Conservation (phyloP, 495 filamentous ascomycete genomes). For the Neurospora hispaniola region DNA sequence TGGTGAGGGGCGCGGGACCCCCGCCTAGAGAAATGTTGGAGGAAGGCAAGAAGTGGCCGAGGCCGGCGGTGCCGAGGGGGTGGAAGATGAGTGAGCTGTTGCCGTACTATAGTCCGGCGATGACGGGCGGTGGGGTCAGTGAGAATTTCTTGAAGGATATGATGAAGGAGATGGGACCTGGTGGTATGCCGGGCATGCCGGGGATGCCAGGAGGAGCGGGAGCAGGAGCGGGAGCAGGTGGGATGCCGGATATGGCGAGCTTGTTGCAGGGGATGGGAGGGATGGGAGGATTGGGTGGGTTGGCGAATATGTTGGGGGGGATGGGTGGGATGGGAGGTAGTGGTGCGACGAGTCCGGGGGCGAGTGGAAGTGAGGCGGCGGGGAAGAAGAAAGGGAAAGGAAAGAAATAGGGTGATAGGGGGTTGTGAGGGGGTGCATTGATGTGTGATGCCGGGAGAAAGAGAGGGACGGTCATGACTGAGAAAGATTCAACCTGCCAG, state of each 20-base stretch:
- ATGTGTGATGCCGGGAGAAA: too few species aligned
- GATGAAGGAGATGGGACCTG: slow-evolving; percentile 79
- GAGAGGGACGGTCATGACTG: neutral
- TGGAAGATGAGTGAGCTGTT: slow-evolving; percentile 84
- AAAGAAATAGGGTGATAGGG: slow-evolving; percentile 20
- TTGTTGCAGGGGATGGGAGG: slow-evolving; percentile 29
- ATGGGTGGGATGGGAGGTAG: slow-evolving; percentile 12
- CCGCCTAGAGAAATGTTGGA: slow-evolving; percentile 28
- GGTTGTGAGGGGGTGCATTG: neutral
- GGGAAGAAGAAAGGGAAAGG: slow-evolving; percentile 43
- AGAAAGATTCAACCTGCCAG: neutral
- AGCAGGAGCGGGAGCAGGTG: neutral
- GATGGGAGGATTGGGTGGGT: slow-evolving; percentile 6
- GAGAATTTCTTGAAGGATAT: slow-evolving; percentile 97
- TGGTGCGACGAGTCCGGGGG: slow-evolving; percentile 13
- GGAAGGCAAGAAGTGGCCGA: slow-evolving; percentile 51
- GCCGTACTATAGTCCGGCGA: slow-evolving; percentile 75
- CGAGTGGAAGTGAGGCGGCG: slow-evolving; percentile 16
- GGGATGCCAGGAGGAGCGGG: neutral
- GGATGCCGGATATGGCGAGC: slow-evolving; percentile 31
- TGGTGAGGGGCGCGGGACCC: slow-evolving; percentile 47
- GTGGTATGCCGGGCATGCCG: slow-evolving; percentile 18
- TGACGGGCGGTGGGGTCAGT: slow-evolving; percentile 88
- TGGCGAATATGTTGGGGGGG: neutral
- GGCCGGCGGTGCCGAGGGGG: slow-evolving; percentile 71